phyloP scores from a whole-genome alignment of 495 filamentous ascomycete genomes.

The Aspergillus egyptiacus region DNA sequence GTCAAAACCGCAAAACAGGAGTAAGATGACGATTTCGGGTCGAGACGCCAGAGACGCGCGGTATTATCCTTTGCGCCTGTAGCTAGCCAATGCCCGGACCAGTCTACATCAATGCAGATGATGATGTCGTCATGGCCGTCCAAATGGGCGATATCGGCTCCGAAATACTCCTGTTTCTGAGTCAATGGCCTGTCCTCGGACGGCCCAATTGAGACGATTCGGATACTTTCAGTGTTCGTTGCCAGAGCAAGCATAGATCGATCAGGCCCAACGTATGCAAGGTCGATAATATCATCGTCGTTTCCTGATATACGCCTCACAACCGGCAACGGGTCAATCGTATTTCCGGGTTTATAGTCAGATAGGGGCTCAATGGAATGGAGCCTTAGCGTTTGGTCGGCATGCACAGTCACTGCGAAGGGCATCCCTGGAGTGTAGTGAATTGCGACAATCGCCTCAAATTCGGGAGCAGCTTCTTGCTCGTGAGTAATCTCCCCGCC shows the following conservation, averaged over 20 bases:
- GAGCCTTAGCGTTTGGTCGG: constrained; percentile 77
- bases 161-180: constrained; percentile 58
- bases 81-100: constrained; percentile 94
- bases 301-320: constrained; percentile 82
- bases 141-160: constrained; percentile 76
- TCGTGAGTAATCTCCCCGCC: constrained; percentile 74
- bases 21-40: constrained; percentile 68
- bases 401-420: constrained; percentile 76
- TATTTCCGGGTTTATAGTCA: constrained; percentile 28
- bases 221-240: constrained; percentile 90
- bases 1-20: constrained; percentile 73
- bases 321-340: constrained; percentile 45
- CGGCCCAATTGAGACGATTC: constrained; percentile 63
- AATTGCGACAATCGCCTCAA: constrained; percentile 68
- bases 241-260: constrained; percentile 79
- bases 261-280: constrained; percentile 75
- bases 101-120: constrained; percentile 89
- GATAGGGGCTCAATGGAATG: constrained; percentile 52
- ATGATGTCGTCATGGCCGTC: constrained; percentile 92
- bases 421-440: constrained; percentile 56
- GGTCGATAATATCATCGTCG: constrained; percentile 93
- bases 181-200: constrained; percentile 32
- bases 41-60: constrained; percentile 83
- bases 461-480: constrained; percentile 59
- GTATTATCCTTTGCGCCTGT: constrained; percentile 96